Base-by-base conservation (phyloP, 2,329 filamentous ascomycete species). In the Scedosporium dehoogii region DNA sequence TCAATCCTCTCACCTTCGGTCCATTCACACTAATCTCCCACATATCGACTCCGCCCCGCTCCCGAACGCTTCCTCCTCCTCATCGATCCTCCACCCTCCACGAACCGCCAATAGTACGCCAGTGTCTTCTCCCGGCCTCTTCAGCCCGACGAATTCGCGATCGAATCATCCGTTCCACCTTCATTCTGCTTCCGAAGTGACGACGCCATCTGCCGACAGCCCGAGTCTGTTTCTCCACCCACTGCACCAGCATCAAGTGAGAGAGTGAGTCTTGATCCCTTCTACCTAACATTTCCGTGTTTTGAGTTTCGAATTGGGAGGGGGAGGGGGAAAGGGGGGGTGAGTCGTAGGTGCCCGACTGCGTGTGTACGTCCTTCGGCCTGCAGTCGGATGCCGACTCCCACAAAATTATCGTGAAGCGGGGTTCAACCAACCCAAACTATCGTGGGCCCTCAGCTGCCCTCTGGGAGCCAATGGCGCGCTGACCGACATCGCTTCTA, bases 221-320 rank as follows among this genome's bases (percentile, higher is more conserved):
- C 60, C 64, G 5, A 87, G 83, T 68, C 86, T 87, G 1, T 87
- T 83, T 69, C 74, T 90, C 62, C 88, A 91, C 69, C 87, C 88
- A 41, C 74, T 89, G 62, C 88, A 91, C 72, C 83, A 84, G 64
- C 87, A 89, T 72, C 86, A 82, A 73, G 89, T 91, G 59, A 82
- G 88, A 82, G 89, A 92, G 87, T 90, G 80, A 81, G 86, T 83
- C 21, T 29, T 41, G 58, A 9, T 53, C 27, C 44, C 44, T 38
- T 29, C 14, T 29, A 5, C 58, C 10, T 6, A 33, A n/a, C 55
- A 23, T 58, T 44, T 46, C 58, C 41, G 14, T 25, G 44, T 25
- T 29, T 59, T 25, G 18, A 41, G 9, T 16, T 46, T 59, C 16
- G 18, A 48, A 48, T 48, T 21, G 44, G 44, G 16, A 48, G 18